phyloP scores from a whole-genome alignment of 495 filamentous ascomycete genomes.

The Pyrenula massariospora region DNA sequence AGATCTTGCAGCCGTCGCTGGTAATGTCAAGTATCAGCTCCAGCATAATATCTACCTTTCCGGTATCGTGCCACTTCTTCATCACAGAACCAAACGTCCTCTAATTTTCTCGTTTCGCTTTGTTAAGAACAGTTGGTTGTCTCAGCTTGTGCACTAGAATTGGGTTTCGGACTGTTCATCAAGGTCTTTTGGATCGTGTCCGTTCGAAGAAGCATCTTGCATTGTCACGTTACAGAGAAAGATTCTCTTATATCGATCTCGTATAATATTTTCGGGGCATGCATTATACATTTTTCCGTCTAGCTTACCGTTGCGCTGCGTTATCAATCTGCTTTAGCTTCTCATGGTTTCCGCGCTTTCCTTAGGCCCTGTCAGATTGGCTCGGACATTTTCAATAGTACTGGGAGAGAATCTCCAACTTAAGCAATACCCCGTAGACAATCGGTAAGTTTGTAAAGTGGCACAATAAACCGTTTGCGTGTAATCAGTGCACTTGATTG shows the following conservation, averaged over 20 bases:
- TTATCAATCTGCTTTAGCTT: neutral
- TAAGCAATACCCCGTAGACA: neutral
- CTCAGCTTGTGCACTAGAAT: neutral
- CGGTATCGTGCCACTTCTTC: neutral
- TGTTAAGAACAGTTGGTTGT: neutral
- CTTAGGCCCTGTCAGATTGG: neutral
- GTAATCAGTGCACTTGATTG: neutral
- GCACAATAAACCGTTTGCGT: neutral
- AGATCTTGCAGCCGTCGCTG: neutral
- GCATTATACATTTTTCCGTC: neutral
- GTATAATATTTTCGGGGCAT: neutral
- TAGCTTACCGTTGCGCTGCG: neutral
- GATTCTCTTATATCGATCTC: neutral
- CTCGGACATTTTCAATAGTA: neutral
- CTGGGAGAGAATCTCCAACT: neutral
- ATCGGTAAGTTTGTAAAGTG: neutral
- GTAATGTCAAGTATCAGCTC: neutral
- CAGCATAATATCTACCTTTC: neutral
- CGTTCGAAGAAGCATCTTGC: neutral
- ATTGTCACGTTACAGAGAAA: neutral
- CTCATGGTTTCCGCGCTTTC: neutral
- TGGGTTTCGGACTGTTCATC: neutral
- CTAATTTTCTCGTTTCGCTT: neutral
- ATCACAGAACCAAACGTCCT: neutral
- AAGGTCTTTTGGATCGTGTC: neutral